phyloP scores from a whole-genome alignment of 352 stramenopile genomes.

The Ophiocytium majus region DNA sequence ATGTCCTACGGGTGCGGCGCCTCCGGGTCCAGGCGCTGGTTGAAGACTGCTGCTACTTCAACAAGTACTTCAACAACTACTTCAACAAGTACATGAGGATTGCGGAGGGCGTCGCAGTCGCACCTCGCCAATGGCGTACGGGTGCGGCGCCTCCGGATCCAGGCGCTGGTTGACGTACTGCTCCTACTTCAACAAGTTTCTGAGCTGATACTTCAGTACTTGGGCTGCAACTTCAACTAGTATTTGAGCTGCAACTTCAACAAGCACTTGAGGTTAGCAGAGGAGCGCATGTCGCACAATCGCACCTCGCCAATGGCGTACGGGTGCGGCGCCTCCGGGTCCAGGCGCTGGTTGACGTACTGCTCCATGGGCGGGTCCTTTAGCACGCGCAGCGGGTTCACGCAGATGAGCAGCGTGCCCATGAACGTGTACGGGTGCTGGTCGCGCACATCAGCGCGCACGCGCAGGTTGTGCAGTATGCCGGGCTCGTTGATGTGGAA shows the following conservation, averaged over 20 bases:
- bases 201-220: too few relatives aligned
- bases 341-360: constrained; percentile 41
- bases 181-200: too few relatives aligned
- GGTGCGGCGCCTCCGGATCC: too few relatives aligned
- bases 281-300: too few relatives aligned
- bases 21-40: constrained; percentile 44
- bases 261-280: too few relatives aligned
- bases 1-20: constrained; percentile 59
- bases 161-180: too few relatives aligned
- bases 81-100: too few relatives aligned
- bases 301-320: constrained; percentile 59
- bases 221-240: too few relatives aligned
- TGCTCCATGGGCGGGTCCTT: constrained; percentile 64
- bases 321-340: constrained; percentile 55
- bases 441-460: constrained; percentile 75
- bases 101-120: too few relatives aligned
- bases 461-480: constrained; percentile 81
- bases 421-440: constrained; percentile 82
- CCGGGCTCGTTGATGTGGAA: constrained; percentile 87
- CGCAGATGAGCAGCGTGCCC: constrained; percentile 82
- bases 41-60: constrained; percentile 38
- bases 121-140: too few relatives aligned
- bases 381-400: constrained; percentile 80
- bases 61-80: too few relatives aligned
- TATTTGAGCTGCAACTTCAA: too few relatives aligned